These are phyloP conservation scores for Penstemon barbatus DNA, from an alignment of 257 asterid species.

Conservation along the genomic window DNA sequence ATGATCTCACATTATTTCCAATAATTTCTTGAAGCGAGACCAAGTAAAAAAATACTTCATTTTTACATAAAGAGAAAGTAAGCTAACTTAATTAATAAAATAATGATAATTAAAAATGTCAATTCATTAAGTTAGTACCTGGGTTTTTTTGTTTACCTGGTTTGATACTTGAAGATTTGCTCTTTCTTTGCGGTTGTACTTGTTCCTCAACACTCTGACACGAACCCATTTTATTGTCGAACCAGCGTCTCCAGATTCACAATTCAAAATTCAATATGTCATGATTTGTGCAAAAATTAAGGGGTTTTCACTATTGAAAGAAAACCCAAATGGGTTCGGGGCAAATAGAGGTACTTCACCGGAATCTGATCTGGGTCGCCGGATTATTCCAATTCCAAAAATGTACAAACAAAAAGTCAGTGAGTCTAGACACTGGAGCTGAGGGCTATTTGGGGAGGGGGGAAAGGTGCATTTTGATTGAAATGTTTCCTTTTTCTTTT, in stretches of 20 bases:
- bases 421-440: too few species aligned
- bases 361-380: slow-evolving; percentile 36
- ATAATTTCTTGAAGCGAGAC: not conserved
- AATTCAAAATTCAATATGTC: slow-evolving; percentile 39
- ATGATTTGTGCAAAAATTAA: slow-evolving; percentile 11
- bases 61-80: not conserved
- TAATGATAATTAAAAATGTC: not conserved
- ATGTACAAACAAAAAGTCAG: slow-evolving; percentile 19
- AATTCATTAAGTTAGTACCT: not conserved
- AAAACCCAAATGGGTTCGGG: slow-evolving; percentile 30
- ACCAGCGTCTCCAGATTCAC: slow-evolving; percentile 44
- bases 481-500: not conserved
- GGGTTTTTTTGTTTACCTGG: slow-evolving; percentile 29
- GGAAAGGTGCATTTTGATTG: not conserved
- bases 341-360: slow-evolving; percentile 27
- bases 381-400: slow-evolving; percentile 25
- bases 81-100: not conserved
- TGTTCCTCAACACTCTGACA: slow-evolving; percentile 69
- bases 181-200: slow-evolving; percentile 31
- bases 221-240: slow-evolving; percentile 56
- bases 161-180: slow-evolving; percentile 34
- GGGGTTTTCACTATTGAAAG: not conserved
- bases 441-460: slow-evolving; percentile 11
- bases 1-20: slow-evolving; percentile 14
- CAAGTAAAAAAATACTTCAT: too few species aligned